phyloP scores from a whole-genome alignment of 2,329 filamentous ascomycete genomes.

The Aspergillus ruber region DNA sequence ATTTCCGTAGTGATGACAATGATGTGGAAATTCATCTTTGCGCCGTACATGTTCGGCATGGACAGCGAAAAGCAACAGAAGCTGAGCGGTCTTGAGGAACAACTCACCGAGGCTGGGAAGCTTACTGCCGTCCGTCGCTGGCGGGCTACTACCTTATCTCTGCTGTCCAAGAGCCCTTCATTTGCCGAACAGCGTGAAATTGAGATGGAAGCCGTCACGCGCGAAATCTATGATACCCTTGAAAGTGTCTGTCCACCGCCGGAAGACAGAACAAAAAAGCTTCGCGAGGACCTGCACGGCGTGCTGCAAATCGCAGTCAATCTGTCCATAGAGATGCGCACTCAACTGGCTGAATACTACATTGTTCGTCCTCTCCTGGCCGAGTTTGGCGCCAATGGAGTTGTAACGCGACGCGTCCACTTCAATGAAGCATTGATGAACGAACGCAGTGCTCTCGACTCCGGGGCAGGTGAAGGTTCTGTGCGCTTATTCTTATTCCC shows the following conservation, averaged over 20 bases:
- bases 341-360: slow-evolving; percentile 92
- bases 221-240: slow-evolving; percentile 80
- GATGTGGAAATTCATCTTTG: slow-evolving; percentile 99
- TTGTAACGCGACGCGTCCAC: slow-evolving; percentile 75
- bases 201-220: slow-evolving; percentile 92
- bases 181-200: slow-evolving; percentile 77
- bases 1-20: slow-evolving; percentile 99
- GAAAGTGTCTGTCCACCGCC: slow-evolving; percentile 82
- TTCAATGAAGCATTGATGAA: slow-evolving; percentile 97
- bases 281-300: slow-evolving; percentile 75
- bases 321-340: slow-evolving; percentile 93
- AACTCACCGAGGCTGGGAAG: slow-evolving; percentile 80
- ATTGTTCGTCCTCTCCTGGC: slow-evolving; percentile 95
- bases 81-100: slow-evolving; percentile 91
- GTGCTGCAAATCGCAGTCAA: slow-evolving; percentile 85
- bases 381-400: slow-evolving; percentile 89
- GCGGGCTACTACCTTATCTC: slow-evolving; percentile 88
- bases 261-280: slow-evolving; percentile 68
- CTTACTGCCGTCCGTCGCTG: slow-evolving; percentile 87
- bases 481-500: slow-evolving; percentile 94
- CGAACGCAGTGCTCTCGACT: slow-evolving; percentile 68
- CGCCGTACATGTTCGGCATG: slow-evolving; percentile 96
- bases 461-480: slow-evolving; percentile 67
- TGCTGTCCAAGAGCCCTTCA: slow-evolving; percentile 71
- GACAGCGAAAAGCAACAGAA: slow-evolving; percentile 96